These are phyloP conservation scores for Geotrichum macrosporum DNA, from an alignment of 1,139 yeast genomes.

Conservation along the genomic window DNA sequence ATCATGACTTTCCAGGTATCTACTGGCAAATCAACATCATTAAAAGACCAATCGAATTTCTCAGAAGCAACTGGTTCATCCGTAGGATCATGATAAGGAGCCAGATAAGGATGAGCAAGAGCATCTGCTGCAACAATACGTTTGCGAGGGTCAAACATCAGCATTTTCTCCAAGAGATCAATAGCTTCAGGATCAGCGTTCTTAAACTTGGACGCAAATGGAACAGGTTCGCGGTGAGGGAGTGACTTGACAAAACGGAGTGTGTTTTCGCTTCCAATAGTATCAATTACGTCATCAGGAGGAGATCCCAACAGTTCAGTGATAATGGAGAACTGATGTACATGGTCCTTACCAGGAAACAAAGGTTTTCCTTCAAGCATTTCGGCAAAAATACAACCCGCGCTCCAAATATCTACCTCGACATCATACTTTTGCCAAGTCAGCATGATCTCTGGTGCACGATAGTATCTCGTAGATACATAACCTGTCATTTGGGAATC, in stretches of 20 bases:
- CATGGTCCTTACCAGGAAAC: conserved; percentile 98
- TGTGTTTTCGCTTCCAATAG: conserved; percentile 94
- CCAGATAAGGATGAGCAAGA: conserved; percentile 82
- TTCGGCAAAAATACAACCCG: conserved; percentile 98
- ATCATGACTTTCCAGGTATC: conserved; percentile 99
- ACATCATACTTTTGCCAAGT: conserved; percentile 99
- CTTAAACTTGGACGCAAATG: conserved; percentile 75
- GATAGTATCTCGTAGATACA: conserved; percentile 90
- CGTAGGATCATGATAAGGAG: conserved; percentile 96
- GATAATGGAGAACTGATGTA: conserved; percentile 93
- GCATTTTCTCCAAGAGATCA: conserved; percentile 82
- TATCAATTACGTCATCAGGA: conserved; percentile 91
- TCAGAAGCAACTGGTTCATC: conserved; percentile 95
- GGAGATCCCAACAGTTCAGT: conserved; percentile 96
- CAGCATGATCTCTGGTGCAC: conserved; percentile 98
- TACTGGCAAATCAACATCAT: conserved; percentile 95
- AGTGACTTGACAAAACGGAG: conserved; percentile 87
- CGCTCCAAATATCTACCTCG: conserved; percentile 99
- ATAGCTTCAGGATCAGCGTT: conserved; percentile 88
- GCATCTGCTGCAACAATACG: conserved; percentile 92
- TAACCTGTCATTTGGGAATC: conserved; percentile 99
- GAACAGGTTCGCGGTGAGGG: conserved; percentile 89
- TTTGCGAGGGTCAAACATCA: conserved; percentile 89
- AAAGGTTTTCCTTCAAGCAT: conserved; percentile 99
- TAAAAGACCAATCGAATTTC: conserved; percentile 96